These are phyloP conservation scores for Paraleonurus japonicus DNA, from an alignment of 257 asterid species.

Conservation along the genomic window DNA sequence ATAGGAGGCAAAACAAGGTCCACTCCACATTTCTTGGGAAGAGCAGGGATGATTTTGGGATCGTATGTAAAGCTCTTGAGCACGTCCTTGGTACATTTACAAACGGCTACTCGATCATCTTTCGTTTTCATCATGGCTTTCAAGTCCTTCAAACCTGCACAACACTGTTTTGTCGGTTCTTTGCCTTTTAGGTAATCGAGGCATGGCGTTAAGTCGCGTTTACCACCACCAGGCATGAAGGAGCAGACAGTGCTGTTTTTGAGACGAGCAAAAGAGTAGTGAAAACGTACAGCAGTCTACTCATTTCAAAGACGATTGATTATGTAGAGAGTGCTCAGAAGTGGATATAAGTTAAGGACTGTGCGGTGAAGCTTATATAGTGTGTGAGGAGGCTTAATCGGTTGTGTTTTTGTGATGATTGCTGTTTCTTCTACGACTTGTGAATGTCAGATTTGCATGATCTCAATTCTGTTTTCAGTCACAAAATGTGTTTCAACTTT, in stretches of 20 bases:
- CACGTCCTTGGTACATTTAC: slow-evolving; percentile 28
- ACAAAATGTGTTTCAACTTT: not conserved
- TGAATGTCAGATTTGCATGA: slow-evolving; percentile 24
- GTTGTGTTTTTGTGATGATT: slow-evolving; percentile 9
- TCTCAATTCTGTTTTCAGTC: slow-evolving; percentile 12
- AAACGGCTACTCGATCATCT: slow-evolving; percentile 21
- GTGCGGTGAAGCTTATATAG: slow-evolving; percentile 9
- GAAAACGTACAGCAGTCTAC: not conserved
- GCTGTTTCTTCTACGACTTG: slow-evolving; percentile 24
- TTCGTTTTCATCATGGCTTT: not conserved
- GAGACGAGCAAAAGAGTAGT: slow-evolving; percentile 15
- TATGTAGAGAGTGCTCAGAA: not conserved
- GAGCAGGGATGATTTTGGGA: slow-evolving; percentile 20
- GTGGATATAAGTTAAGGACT: not conserved
- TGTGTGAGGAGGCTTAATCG: not conserved
- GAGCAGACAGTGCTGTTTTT: slow-evolving; percentile 5
- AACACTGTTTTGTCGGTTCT: slow-evolving; percentile 7
- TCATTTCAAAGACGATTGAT: slow-evolving; percentile 9
- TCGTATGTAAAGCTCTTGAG: slow-evolving; percentile 13
- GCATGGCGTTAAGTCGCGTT: slow-evolving; percentile 10
- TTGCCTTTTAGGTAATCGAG: slow-evolving; percentile 24
- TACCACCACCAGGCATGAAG: slow-evolving; percentile 16
- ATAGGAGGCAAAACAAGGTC: slow-evolving; percentile 23
- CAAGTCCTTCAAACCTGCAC: slow-evolving; percentile 24
- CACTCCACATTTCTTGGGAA: slow-evolving; percentile 29